Percentiles rank a stretch among this genome's conserved stretches.
These are phyloP conservation scores for Talaromyces piceae DNA, from an alignment of 2,329 filamentous ascomycete genomes.

Conservation along the genomic window DNA sequence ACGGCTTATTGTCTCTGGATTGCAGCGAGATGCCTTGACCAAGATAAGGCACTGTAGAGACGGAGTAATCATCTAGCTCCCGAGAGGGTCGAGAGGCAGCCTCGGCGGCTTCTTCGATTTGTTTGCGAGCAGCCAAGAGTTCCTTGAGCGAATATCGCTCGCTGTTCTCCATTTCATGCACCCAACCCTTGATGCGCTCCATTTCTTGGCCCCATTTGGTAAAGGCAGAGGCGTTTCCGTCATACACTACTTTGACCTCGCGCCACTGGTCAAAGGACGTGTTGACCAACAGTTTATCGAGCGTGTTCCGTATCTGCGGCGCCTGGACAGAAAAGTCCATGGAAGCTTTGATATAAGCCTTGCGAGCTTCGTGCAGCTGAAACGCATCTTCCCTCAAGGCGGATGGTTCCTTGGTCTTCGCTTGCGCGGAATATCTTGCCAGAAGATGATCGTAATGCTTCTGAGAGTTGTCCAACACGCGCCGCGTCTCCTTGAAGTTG, in stretches of 20 bases:
- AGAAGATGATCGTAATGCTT: slow-evolving; percentile 76
- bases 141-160: slow-evolving; percentile 78
- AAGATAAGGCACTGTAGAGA: slow-evolving; percentile 82
- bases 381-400: slow-evolving; percentile 91
- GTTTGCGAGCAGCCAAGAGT: slow-evolving; percentile 67
- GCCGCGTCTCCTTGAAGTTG: slow-evolving; percentile 76
- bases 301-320: slow-evolving; percentile 71
- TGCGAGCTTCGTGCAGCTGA: slow-evolving; percentile 84
- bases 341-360: slow-evolving; percentile 80
- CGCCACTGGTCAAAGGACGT: slow-evolving; percentile 82
- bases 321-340: slow-evolving; percentile 89
- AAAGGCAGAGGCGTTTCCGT: slow-evolving; percentile 55
- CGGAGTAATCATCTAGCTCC: slow-evolving; percentile 86
- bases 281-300: slow-evolving; percentile 80
- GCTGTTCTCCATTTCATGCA: slow-evolving; percentile 85
- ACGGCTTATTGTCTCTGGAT: slow-evolving; percentile 34
- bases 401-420: slow-evolving; percentile 89
- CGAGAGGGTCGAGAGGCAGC: slow-evolving; percentile 68
- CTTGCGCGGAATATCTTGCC: slow-evolving; percentile 73
- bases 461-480: slow-evolving; percentile 69
- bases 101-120: slow-evolving; percentile 73
- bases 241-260: slow-evolving; percentile 68
- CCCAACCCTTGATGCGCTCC: slow-evolving; percentile 87
- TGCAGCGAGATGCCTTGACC: slow-evolving; percentile 62
- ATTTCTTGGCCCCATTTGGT: slow-evolving; percentile 69